Evolutionary conservation across 305 asterid species (phyloP), one percentile per base, ranked within the genome.

Genomic region (Fraxinus angustifolia): DNA sequence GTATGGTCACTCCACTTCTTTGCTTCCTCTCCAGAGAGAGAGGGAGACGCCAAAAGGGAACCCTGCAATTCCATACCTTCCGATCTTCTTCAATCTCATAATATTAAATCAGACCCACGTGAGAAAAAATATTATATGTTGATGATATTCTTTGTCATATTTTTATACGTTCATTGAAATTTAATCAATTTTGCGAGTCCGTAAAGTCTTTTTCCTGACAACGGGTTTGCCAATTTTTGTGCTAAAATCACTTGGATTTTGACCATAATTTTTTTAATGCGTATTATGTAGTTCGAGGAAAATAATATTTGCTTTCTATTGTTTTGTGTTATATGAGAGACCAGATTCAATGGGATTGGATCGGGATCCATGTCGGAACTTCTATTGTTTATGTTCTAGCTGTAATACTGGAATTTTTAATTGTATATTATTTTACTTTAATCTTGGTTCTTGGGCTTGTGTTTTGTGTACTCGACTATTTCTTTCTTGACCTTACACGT

Each of bases 301-400:
- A 31, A 31, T 28, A 70, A 70, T 31, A 70, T 70, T 28, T 70
- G 75, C 21, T 70, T 30, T 70, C 42, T 30, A 14, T 82, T 68
- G 58, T 21, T 33, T 34, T 34, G 38, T 34, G 70, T 76, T 68
- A 79, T 83, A 85, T 79, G 81, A 84, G 77, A 85, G 91, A 86
- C 95, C 86, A 84, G 93, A 91, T 92, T 90, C 95, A 90, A 83
- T 90, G 94, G 82, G 89, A 81, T 87, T 89, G 91, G 91, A 88
- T 93, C 86, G 95, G 94, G 97, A 94, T 94, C 97, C 94, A 88
- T 94, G 97, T 86, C 91, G 90, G 95, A 93, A 90, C 93, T 87
- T 80, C 76, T 68, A 88, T 89, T 78, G 84, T 84, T 86, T 86
- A 77, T 82, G 84, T 86, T 87, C 90, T 85, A 80, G 85, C 85